Evolutionary conservation across 768 basidiomycete genomes (phyloP), one percentile per base, ranked within the genome.

Genomic region (Naganishia kalamii): DNA sequence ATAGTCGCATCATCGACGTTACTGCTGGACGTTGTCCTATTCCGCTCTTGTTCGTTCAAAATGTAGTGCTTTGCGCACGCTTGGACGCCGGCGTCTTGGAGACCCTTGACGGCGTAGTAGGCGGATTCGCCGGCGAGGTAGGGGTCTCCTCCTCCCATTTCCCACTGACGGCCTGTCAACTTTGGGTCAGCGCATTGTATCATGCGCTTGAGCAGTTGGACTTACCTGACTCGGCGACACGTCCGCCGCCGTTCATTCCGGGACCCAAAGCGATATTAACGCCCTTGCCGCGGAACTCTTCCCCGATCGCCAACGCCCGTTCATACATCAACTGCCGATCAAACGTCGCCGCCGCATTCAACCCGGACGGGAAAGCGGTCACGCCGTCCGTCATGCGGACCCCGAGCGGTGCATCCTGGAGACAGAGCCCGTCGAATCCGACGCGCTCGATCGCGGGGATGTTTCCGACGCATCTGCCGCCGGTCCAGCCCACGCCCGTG

Each of bases 131-230:
- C 90, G n/a, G 84, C 71, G 17, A 94, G 80, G 79, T 85, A 94
- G 0, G 92, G 92, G 75, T 96, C 92, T 11, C 84, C 90, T 32
- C 92, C 91, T 65, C 92, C 92, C 23, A 90, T 90, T 81, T 94
- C 92, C 89, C 90, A 94, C 77, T 92, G 91, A 30, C 92, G 82
- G 19, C 92, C 92, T 7, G 48, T 11, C n/a, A 33, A 15, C 21
- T 30, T 41, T 37, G 41, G 19, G 25, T 47, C 27, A 32, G 17
- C 25, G 11, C 23, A 7, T 21, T 13, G 30, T 27, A 37, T 5
- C 17, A 33, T 13, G 4, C 4, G n/a, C 6, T 4, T 25, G 17
- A 10, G 17, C 17, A 29, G 13, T 8, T 8, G 23, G 23, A 40
- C 54, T 57, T 23, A 57, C 54, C 54, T 32, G 54, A 57, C 2